Percentiles rank a stretch among this genome's conserved stretches.
Conservation (phyloP, 2,329 filamentous ascomycete species). For the Aureobasidium sp. region DNA sequence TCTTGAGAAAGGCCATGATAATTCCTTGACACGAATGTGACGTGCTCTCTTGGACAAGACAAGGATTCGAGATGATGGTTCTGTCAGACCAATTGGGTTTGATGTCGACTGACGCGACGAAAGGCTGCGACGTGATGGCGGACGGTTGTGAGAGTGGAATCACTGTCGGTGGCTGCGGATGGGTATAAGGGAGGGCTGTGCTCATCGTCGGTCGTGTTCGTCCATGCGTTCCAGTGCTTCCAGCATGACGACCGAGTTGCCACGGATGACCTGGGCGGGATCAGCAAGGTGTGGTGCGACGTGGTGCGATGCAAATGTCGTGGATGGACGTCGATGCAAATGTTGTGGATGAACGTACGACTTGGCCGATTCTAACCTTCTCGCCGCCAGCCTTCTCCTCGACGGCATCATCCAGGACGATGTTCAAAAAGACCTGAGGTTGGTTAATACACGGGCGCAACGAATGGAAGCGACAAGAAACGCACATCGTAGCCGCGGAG, state of each 20-base stretch:
- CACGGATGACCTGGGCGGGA: slow-evolving; percentile 68
- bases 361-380: slow-evolving; percentile 85
- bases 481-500: slow-evolving; percentile 92
- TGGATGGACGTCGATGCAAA: slow-evolving; percentile 35
- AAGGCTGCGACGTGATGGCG: not conserved
- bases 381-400: slow-evolving; percentile 90
- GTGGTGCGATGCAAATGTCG: not conserved
- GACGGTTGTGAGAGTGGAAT: not conserved
- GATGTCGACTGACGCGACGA: not conserved
- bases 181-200: not conserved
- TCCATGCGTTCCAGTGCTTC: slow-evolving; percentile 46
- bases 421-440: slow-evolving; percentile 85
- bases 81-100: not conserved
- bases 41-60: not conserved
- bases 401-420: slow-evolving; percentile 92
- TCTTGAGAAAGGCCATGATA: not conserved
- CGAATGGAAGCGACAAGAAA: not conserved
- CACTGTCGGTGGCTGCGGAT: not conserved
- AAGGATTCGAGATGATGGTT: not conserved
- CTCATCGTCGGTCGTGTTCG: slow-evolving; percentile 21
- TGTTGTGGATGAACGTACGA: slow-evolving; percentile 49
- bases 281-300: not conserved
- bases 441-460: not conserved
- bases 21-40: not conserved
- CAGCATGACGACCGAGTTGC: slow-evolving; percentile 97